A percentile compares a stretch with the other conserved stretches of the same genome.
Conservation (phyloP, 176 grass and related monocot genomes). For the Musa itinerans region DNA sequence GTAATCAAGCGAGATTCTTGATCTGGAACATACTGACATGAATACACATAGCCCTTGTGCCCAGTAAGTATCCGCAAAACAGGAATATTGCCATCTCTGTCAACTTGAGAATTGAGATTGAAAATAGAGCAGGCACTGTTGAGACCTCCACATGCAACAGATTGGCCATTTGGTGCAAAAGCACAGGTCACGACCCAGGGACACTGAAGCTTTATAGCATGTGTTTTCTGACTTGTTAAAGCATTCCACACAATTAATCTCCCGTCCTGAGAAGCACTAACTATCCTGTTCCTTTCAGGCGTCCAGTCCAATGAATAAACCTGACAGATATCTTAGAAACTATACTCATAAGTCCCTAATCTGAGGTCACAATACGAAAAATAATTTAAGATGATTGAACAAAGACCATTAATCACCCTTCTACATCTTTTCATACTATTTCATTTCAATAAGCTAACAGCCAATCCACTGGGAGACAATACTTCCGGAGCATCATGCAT, state of each 20-base stretch:
- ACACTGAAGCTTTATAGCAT: constrained; percentile 93
- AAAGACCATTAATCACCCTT: neutral
- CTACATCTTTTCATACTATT: neutral
- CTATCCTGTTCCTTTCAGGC: constrained; percentile 94
- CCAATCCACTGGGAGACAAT: neutral
- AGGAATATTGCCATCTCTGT: constrained; percentile 80
- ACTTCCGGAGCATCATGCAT: neutral
- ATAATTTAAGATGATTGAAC: neutral
- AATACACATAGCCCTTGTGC: constrained; percentile 94
- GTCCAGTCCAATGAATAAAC: constrained; percentile 99
- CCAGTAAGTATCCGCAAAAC: constrained; percentile 79
- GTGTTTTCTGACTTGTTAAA: constrained; percentile 97
- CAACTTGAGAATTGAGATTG: constrained; percentile 80
- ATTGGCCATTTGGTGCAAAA: constrained; percentile 90
- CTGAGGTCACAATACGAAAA: neutral
- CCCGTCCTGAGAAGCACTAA: constrained; percentile 88
- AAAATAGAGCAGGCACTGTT: constrained; percentile 98
- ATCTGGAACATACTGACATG: constrained; percentile 88
- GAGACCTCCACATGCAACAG: constrained; percentile 95
- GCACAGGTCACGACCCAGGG: constrained; percentile 97
- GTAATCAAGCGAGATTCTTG: constrained; percentile 87
- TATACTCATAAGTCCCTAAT: constrained; percentile 18
- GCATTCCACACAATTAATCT: constrained; percentile 99
- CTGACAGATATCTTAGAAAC: constrained; percentile 33
- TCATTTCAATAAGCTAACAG: neutral